Evolutionary conservation across 345 rosid genomes (phyloP), one percentile per base, ranked within the genome.

Genomic region (Gossypium ekmanianum): DNA sequence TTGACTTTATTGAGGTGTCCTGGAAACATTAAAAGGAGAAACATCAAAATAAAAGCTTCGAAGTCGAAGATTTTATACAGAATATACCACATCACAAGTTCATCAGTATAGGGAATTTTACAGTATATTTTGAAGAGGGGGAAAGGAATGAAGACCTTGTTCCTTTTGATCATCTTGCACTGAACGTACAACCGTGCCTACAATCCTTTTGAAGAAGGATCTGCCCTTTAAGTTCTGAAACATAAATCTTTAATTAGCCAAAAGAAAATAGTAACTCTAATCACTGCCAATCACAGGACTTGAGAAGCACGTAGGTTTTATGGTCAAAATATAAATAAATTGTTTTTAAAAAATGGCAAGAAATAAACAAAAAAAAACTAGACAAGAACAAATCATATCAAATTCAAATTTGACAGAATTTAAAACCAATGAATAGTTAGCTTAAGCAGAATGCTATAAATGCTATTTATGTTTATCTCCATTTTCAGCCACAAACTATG

Each of bases 121-220:
- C 34, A 58, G 63, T 8, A 50, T 20, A 67, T 27, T 14, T 39
- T 59, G 52, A 69, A 71, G 64, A 68, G 66, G 43, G 29, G 41
- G 16, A 20, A 68, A 78, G 43, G 26, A 65, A 72, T 6, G 74
- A 78, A 72, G 34, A 94, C 99, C 98, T 93, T 93, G 96, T 89
- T 95, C 98, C 83, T 90, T 94, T 81, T 92, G 93, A 81, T 94
- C 97, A 78, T 94, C 98, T 75, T 94, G 93, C 74, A 90, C 92
- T 7, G 97, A 88, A 56, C 97, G 89, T 44, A 94, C 97, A 72
- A 94, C 93, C 2, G 92, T 92, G 79, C 94, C 92, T 79, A 92
- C 94, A 74, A 94, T 87, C 78, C 97, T 85, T 81, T 85, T 88
- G 62, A 92, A 89, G 80, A 94, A 85, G 58, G 97, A 94, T 77